Evolutionary conservation across 768 basidiomycete species (phyloP).

Genomic region (Terana coerulea): DNA sequence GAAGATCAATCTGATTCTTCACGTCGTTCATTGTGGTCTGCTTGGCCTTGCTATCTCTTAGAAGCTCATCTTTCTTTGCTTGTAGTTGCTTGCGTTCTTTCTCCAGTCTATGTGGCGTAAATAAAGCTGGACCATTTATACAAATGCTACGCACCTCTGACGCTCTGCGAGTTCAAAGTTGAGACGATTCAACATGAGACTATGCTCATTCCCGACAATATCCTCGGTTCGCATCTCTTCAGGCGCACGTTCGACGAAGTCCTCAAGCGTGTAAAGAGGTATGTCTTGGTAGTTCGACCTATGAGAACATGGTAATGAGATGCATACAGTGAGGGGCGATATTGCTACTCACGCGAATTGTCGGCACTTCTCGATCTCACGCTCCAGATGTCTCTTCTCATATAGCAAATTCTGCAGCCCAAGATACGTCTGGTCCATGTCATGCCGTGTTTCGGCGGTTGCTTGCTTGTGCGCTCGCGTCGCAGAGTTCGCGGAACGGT

Average conservation of each 20-base stretch:
- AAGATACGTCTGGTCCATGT: constrained; percentile 89
- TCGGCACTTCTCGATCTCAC: constrained; percentile 89
- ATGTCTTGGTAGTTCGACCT: constrained; percentile 91
- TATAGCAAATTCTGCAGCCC: constrained; percentile 84
- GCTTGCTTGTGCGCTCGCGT: constrained; percentile 71
- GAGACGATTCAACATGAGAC: constrained; percentile 83
- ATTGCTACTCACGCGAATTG: constrained; percentile 73
- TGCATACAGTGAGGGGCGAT: not conserved
- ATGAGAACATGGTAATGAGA: not conserved
- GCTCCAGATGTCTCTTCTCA: constrained; percentile 85
- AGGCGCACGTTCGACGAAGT: constrained; percentile 69
- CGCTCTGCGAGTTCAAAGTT: constrained; percentile 87
- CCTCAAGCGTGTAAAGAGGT: constrained; percentile 64
- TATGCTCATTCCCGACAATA: constrained; percentile 66
- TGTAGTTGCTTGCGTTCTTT: constrained; percentile 63
- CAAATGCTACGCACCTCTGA: constrained; percentile 55
- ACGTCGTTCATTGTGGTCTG: constrained; percentile 70
- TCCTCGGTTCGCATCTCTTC: constrained; percentile 58
- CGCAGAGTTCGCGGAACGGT: constrained; percentile 68
- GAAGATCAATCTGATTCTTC: constrained; percentile 70
- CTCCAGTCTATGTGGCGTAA: constrained; percentile 57
- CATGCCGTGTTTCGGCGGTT: constrained; percentile 69
- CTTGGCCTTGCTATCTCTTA: constrained; percentile 78
- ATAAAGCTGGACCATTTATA: constrained; percentile 4
- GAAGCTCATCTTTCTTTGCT: constrained; percentile 70